phyloP scores from a whole-genome alignment of 257 asterid genomes.

The Craterostigma plantagineum region DNA sequence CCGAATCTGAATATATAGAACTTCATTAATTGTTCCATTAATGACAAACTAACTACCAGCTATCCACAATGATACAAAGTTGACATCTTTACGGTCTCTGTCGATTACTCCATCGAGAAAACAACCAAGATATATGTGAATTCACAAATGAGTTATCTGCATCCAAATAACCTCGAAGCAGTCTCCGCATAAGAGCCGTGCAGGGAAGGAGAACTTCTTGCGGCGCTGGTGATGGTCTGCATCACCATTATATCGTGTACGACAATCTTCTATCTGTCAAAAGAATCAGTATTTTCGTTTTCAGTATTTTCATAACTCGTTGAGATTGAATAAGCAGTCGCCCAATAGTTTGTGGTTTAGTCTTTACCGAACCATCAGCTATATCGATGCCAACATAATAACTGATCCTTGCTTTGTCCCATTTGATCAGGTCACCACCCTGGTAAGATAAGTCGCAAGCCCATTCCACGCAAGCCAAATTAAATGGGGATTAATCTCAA shows the following conservation, averaged over 20 bases:
- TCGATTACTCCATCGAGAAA: no score
- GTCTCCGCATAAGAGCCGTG: conserved; percentile 90
- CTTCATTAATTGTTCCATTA: background rate
- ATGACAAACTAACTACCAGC: background rate
- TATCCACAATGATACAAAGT: conserved; percentile 1
- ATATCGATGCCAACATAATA: conserved; percentile 92
- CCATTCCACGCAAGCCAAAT: background rate
- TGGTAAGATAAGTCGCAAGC: conserved; percentile 9
- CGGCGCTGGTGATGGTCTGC: conserved; percentile 95
- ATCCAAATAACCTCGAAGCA: conserved; percentile 70
- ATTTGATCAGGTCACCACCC: conserved; percentile 98
- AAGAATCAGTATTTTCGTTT: background rate
- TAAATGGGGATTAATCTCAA: no score
- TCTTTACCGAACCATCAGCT: conserved; percentile 83
- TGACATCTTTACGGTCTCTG: background rate
- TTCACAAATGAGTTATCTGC: background rate
- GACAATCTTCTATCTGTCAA: conserved; percentile 87
- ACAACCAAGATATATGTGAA: no score
- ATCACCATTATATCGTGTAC: conserved; percentile 91
- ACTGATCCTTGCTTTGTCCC: conserved; percentile 95
- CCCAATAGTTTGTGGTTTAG: background rate
- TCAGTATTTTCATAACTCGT: background rate
- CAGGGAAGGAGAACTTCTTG: conserved; percentile 88
- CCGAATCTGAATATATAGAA: conserved; percentile 29
- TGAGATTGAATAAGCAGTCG: background rate